These are phyloP conservation scores for Claviceps arundinis DNA, from an alignment of 2,329 filamentous ascomycete species.

Conservation along the genomic window DNA sequence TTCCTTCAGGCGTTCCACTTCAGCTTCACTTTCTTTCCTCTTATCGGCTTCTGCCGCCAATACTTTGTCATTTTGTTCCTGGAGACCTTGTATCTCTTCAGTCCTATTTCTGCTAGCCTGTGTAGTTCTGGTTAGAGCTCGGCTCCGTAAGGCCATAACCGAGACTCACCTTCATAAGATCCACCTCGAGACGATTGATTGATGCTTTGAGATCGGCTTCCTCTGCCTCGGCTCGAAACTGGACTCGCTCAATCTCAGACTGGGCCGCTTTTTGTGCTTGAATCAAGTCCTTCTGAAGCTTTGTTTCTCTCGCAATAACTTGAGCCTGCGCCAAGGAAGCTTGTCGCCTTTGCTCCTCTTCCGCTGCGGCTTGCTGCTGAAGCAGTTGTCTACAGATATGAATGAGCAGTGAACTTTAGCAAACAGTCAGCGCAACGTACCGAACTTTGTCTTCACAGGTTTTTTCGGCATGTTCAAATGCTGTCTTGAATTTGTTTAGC, in stretches of 20 bases:
- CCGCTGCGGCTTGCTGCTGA: slow-evolving; percentile 15
- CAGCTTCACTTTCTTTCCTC: slow-evolving; percentile 14
- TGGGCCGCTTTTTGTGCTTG: slow-evolving; percentile 34
- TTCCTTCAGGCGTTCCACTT: slow-evolving; percentile 14
- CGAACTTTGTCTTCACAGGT: slow-evolving; percentile 34
- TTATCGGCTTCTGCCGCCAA: slow-evolving; percentile 23
- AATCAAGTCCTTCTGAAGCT: slow-evolving; percentile 25
- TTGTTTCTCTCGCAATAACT: slow-evolving; percentile 12
- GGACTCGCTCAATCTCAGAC: slow-evolving; percentile 34
- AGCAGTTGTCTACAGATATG: neutral
- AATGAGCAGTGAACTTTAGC: neutral
- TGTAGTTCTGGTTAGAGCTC: neutral
- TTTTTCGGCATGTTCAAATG: slow-evolving; percentile 12
- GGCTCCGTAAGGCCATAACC: neutral
- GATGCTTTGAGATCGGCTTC: slow-evolving; percentile 48
- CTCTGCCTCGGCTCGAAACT: slow-evolving; percentile 43
- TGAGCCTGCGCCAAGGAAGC: slow-evolving; percentile 9
- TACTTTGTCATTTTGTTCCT: slow-evolving; percentile 22
- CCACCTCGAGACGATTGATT: slow-evolving; percentile 47
- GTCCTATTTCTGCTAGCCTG: slow-evolving; percentile 47
- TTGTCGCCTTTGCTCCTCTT: slow-evolving; percentile 13
- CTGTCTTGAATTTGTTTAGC: slow-evolving; percentile 18
- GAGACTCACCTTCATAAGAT: slow-evolving; percentile 41
- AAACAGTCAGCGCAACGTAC: slow-evolving; percentile 20
- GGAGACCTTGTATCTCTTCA: slow-evolving; percentile 44